Evolutionary conservation across 805 yeast genomes (phyloP), one percentile per base, ranked within the genome.

Genomic region (Hanseniaspora valbyensis): DNA sequence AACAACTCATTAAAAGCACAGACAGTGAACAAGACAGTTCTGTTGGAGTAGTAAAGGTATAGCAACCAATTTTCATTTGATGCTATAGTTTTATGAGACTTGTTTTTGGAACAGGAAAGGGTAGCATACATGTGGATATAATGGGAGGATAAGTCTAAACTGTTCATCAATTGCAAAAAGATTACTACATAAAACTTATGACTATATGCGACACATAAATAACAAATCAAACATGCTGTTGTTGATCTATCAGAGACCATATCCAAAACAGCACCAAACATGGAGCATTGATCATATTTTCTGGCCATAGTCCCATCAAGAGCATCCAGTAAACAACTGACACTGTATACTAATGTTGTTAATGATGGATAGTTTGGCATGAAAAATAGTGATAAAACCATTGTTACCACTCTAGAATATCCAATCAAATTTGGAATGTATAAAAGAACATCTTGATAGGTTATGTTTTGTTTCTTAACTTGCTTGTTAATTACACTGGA

Each of bases 221-320:
- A 92, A 64, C 95, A 88, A 57, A 92, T 80, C 60, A 92, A 74
- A n/a, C 95, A 83, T 13, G 95, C 78, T 0, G 99, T 92, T 13
- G 98, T 89, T 64, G 96, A 92, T 62, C 99, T 75, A 65, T 92
- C 99, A 18, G 98, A 90, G 29, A 92, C 96, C 99, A 92, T 92
- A 66, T 92, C 99, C 58, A 92, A 74, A 19, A 94, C 95, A 18
- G 98, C 97, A 33, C 99, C 99, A 57, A 87, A 86, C 57, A 78
- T 76, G 29, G 96, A 85, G 14, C 95, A 82, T 66, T 92, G 99
- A 63, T 84, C 78, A 64, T 73, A 86, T 59, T 75, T 75, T 55
- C 99, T 75, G 4, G 99, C 99, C 52, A 95, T 95, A 50, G 82
- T 80, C 3, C 99, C 99, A 64, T 92, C 99, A 52, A 88, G 77